Conservation (phyloP, 306 rosid species). For the Crotalaria pallida region DNA sequence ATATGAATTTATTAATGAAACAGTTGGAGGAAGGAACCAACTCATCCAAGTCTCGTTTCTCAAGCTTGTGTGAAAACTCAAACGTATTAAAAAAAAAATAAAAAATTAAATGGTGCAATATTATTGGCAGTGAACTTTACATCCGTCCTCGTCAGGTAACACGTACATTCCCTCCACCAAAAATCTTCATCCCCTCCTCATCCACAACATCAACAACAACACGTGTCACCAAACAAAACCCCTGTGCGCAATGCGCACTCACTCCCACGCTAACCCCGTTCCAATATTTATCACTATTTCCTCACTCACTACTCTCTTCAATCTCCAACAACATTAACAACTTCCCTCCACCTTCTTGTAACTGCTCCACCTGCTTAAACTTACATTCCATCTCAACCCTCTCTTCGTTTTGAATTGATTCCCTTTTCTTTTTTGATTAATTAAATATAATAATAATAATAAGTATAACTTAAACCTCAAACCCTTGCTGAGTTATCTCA, state of each 20-base stretch:
- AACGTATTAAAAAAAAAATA: background rate
- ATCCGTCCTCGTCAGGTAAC: background rate
- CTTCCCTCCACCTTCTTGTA: background rate
- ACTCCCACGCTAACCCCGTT: background rate
- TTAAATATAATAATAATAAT: too few species aligned
- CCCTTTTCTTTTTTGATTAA: too few species aligned
- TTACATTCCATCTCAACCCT: background rate
- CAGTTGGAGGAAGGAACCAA: too few species aligned
- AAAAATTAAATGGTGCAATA: background rate
- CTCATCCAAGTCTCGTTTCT: too few species aligned
- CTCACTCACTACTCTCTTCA: background rate
- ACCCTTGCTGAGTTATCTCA: too few species aligned
- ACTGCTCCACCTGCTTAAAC: background rate
- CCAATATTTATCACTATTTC: background rate
- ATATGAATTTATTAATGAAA: too few species aligned
- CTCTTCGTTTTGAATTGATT: background rate
- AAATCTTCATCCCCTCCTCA: background rate
- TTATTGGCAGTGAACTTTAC: background rate
- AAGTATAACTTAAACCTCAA: too few species aligned
- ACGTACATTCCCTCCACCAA: background rate
- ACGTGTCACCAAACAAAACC: background rate
- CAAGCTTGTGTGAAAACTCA: too few species aligned
- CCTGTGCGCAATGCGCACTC: background rate
- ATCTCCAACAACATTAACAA: too few species aligned
- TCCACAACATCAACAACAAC: conserved; percentile 14